Evolutionary conservation across 176 grass and related monocot species (phyloP), one percentile per base, ranked within the genome.

Genomic region (Musa beccarii): DNA sequence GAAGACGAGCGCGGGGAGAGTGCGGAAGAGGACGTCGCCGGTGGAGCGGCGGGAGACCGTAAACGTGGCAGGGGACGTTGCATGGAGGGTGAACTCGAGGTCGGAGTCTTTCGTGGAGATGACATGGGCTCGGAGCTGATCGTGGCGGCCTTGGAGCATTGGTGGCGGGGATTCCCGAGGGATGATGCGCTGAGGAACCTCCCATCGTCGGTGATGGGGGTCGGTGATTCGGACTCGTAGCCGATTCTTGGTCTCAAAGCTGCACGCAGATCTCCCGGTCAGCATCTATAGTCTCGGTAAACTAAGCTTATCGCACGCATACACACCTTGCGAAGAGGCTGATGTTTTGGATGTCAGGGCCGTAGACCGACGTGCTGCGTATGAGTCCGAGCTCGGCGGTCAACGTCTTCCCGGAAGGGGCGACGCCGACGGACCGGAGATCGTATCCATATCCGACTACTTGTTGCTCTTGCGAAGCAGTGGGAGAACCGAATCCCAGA

Each of bases 201-300:
- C 92, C 92, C 92, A 96, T 84, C 92, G 84, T 0, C 16, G 75
- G 50, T 52, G 65, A n/a, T 88, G 84, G 5, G 85, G 74, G 68
- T 96, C 89, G 29, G 92, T 88, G 72, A 96, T 92, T 80, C 87
- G 82, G 10, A 96, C 92, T 71, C 82, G 84, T 59, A 96, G 82
- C 19, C 87, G 82, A 74, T 63, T 79, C 78, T 86, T 83, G 19
- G 83, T 92, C 76, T 89, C 92, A 1, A 87, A 73, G 76, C 89
- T 96, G 78, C 75, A 50, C 17, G 7, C 28, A n/a, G 66, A 57
- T 8, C 29, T 64, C 72, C 25, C 12, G 16, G 54, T 29, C 2
- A 17, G 52, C 49, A 43, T 6, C 34, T 43, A 43, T 5, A 43
- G 4, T 43, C 34, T 6, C 4, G 4, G 34, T 43, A 5, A 43